Base-by-base conservation (phyloP, 2,329 filamentous ascomycete genomes). In the Calonectria hongkongensis region DNA sequence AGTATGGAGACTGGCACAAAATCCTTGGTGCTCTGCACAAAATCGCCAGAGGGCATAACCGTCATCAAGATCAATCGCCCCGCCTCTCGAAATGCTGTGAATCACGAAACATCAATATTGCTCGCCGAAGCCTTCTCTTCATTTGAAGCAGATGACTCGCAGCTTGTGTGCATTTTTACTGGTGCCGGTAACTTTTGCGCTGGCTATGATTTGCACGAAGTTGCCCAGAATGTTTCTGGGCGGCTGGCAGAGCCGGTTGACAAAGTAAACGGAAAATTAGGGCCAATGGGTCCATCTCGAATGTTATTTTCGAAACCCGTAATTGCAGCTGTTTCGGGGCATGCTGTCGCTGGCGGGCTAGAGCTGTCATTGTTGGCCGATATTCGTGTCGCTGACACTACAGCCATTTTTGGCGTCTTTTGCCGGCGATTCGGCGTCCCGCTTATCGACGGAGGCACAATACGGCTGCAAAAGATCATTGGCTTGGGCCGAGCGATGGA, bases 361-460 rank as follows among this genome's bases (percentile, higher is more conserved):
- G 54, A 60, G 36, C 54, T 60, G 2, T 60, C 54, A 8, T 18
- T 60, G 13, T 18, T 60, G 54, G 54, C 33, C 9, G 54, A 60
- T 41, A 60, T 60, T 41, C 54, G 54, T 5, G 54, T 58, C 21
- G 54, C 54, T 41, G 54, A 58, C 10, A 58, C 54, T n/a, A 58
- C 33, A 4, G 54, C 54, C 7, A 13, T 58, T 9, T 58, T 58
- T 27, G 54, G 54, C 2, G 33, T 58, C 2, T 58, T 58, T 15
- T 58, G 54, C 7, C 54, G 54, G 2, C 25, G 54, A 18, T 58
- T 58, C 18, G 54, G 54, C 8, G 54, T 58, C 39, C 54, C 54
- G 33, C 54, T 58, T 6, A 41, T 58, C 10, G 54, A 58, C 13
- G 54, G 54, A 16, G 54, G 54, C n/a, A 58, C 54, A 4, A 8